These are phyloP conservation scores for Dipodascus albidus DNA, from an alignment of 805 yeast species.

Conservation along the genomic window DNA sequence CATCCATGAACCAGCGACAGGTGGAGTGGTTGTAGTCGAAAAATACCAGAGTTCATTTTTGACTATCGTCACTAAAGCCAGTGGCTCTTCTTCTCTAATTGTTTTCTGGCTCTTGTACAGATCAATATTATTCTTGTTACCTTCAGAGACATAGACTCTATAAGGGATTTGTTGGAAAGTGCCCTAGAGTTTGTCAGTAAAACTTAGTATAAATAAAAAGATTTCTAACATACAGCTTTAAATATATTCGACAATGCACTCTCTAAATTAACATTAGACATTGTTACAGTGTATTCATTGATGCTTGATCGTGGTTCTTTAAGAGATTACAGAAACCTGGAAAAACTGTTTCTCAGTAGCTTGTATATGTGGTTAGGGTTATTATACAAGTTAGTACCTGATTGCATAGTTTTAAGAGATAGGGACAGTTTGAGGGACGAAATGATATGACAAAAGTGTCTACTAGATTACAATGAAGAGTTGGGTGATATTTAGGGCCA, in stretches of 20 bases:
- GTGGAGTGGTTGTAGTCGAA: constrained; percentile 8
- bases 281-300: not conserved
- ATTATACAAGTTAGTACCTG: no score
- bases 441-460: no score
- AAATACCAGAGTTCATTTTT: constrained; percentile 22
- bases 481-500: no score
- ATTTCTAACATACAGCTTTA: constrained; percentile 4
- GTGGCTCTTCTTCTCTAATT: constrained; percentile 12
- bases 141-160: constrained; percentile 13
- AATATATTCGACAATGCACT: constrained; percentile 3
- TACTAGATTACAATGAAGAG: no score
- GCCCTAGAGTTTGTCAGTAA: constrained; percentile 5
- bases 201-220: not conserved
- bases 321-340: no score
- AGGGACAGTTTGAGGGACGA: no score
- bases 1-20: constrained; percentile 13
- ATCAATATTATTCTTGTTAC: constrained; percentile 3
- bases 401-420: no score
- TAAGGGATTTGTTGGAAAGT: constrained; percentile 14
- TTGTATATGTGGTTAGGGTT: not conserved
- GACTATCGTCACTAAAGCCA: constrained; percentile 13
- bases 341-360: no score
- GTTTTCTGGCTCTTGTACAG: constrained; percentile 8
- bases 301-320: not conserved
- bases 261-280: not conserved